phyloP scores from a whole-genome alignment of 192 early-diverging fungal species.

The Chytriomyces sp. region DNA sequence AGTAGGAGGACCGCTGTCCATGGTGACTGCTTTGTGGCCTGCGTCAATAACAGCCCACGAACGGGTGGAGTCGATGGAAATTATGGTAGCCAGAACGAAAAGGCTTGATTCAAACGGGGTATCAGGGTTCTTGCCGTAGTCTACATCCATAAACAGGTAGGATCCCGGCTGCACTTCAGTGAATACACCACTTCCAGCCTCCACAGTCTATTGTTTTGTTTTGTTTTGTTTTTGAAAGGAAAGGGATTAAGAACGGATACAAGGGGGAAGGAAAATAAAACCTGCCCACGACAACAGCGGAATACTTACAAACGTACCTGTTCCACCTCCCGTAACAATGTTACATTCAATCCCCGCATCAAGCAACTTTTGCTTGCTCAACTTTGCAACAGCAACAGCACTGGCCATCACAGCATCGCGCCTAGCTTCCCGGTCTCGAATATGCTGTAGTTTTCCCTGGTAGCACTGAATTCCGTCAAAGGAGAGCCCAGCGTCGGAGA shows the following conservation, averaged over 20 bases:
- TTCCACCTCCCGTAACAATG: not conserved
- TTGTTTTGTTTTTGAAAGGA: too few species aligned
- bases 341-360: not conserved
- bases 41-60: not conserved
- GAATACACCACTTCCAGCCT: not conserved
- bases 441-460: not conserved
- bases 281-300: too few species aligned
- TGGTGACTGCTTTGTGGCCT: not conserved
- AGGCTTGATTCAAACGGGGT: not conserved
- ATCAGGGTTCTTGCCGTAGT: not conserved
- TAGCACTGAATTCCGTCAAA: slow-evolving; percentile 2
- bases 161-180: not conserved
- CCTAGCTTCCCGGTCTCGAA: not conserved
- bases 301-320: not conserved
- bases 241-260: not conserved
- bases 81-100: not conserved
- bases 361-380: not conserved
- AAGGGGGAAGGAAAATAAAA: not conserved
- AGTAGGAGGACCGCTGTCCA: not conserved
- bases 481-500: not conserved
- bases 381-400: not conserved
- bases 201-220: not conserved
- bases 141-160: not conserved
- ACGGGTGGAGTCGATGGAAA: not conserved
- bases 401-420: not conserved